Conservation (phyloP, 108 stramenopile genomes). For the Poteriospumella lacustris region DNA sequence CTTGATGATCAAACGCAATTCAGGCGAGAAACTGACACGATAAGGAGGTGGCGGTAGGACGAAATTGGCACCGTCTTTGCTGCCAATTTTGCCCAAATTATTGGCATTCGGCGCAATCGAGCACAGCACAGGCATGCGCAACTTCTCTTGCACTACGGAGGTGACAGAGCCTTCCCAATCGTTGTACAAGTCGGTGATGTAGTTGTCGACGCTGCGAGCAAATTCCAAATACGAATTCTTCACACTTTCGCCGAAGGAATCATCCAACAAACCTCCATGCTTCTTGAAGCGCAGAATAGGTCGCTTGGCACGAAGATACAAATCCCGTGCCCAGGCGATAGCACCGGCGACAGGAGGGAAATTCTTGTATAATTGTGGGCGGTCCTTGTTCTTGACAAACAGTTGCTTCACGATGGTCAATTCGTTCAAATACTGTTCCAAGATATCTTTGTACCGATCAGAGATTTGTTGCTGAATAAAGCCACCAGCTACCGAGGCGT, state of each 20-base stretch:
- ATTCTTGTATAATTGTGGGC: conserved; percentile 59
- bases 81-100: neutral
- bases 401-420: conserved; percentile 43
- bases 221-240: conserved; percentile 61
- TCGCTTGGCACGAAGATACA: conserved; percentile 62
- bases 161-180: conserved; percentile 54
- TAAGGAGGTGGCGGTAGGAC: conserved; percentile 60
- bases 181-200: conserved; percentile 48
- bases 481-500: neutral
- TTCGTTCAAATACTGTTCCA: conserved; percentile 61
- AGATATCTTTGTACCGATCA: conserved; percentile 60
- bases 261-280: conserved; percentile 55
- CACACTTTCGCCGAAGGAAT: conserved; percentile 53
- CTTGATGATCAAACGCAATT: conserved; percentile 55
- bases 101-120: conserved; percentile 29
- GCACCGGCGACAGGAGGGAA: conserved; percentile 64
- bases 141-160: conserved; percentile 50
- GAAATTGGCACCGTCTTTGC: neutral
- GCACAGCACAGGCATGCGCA: conserved; percentile 49
- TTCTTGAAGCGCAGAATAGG: conserved; percentile 62
- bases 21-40: conserved; percentile 57
- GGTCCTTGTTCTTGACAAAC: conserved; percentile 42
- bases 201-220: conserved; percentile 55
- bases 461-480: conserved; percentile 53
- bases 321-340: conserved; percentile 62